Percentiles rank a stretch among this genome's conserved stretches.
Conservation (phyloP, 2,329 filamentous ascomycete genomes). For the Fusarium penzigii region DNA sequence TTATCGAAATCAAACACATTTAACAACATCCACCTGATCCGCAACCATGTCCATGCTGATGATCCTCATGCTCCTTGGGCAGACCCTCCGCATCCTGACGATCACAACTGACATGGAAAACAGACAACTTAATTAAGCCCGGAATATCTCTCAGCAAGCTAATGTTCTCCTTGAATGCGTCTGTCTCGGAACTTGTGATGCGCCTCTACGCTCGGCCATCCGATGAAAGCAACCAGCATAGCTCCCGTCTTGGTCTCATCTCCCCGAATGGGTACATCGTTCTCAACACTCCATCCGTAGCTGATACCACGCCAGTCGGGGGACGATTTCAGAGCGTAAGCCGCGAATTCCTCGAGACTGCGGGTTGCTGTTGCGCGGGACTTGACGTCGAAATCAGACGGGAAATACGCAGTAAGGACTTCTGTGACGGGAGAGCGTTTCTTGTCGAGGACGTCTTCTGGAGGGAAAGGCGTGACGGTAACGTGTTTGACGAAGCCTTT, state of each 20-base stretch:
- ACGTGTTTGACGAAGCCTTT: conserved; percentile 25
- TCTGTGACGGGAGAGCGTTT: conserved; percentile 22
- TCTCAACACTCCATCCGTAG: conserved; percentile 36
- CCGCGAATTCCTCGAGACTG: conserved; percentile 18
- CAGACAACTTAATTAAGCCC: conserved; percentile 18
- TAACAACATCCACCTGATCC: conserved; percentile 17
- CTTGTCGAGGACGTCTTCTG: conserved; percentile 23
- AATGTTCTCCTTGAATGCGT: conserved; percentile 37
- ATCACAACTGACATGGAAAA: conserved; percentile 24
- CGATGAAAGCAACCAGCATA: conserved; percentile 32
- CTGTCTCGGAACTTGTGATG: conserved; percentile 37
- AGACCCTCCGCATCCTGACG: conserved; percentile 14
- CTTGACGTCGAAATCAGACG: conserved; percentile 18
- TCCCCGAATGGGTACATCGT: conserved; percentile 32
- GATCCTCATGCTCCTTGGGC: conserved; percentile 9
- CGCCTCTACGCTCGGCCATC: conserved; percentile 41
- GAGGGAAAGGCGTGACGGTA: conserved; percentile 19
- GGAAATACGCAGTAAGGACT: conserved; percentile 24
- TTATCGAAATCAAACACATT: neutral
- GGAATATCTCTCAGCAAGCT: conserved; percentile 25
- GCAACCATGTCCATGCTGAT: conserved; percentile 14
- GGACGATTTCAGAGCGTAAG: conserved; percentile 16
- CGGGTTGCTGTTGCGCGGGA: conserved; percentile 20
- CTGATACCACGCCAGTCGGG: conserved; percentile 25
- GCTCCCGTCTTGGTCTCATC: conserved; percentile 28